Base-by-base conservation (phyloP, 2,329 filamentous ascomycete genomes). In the Beauveria rudraprayagi region DNA sequence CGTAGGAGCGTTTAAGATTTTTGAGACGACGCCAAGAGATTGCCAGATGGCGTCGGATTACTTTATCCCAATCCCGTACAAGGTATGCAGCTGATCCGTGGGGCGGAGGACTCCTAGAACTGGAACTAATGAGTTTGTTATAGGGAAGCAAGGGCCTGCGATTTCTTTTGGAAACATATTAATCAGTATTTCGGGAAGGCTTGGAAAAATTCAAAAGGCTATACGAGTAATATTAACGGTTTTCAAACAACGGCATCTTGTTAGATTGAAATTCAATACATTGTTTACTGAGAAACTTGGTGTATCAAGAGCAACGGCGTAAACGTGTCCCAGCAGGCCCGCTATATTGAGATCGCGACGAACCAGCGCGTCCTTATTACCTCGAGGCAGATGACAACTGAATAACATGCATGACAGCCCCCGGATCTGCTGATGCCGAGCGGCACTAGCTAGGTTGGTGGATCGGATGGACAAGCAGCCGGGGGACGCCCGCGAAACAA, bases 51-150 rank as follows among this genome's bases (percentile, higher is more conserved):
- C 72, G 17, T 69, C 71, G 24, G 73, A 76, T 58, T 75, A 71
- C 59, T 75, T 75, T 28, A 71, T 76, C 61, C 74, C 73, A 8
- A 71, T 75, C 17, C 72, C 73, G 22, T 74, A 71, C 65, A 74
- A 74, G 70, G 71, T 70, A 47, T 11, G 67, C 59, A 22, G 2
- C 43, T 9, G 3, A n/a, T 10, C 8, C 40, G 19, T n/a, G 44
- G 16, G 19, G 50, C 50, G 8, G 3, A 2, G 22, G n/a, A 22
- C n/a, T 5, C 4, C 24, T 26, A 5, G 11, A 16, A 41, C 17
- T 9, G 6, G 3, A 7, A 41, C 22, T 57, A 56, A 56, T 22
- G 17, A 17, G 11, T 37, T 14, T 24, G 4, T 22, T n/a, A 9
- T 17, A 71, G 70, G 70, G 70, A 55, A 70, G 70, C 22, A 70